A percentile compares a stretch with the other conserved stretches of the same genome.
phyloP scores from a whole-genome alignment of 1,284 basidiomycete species.

The Malassezia equina region DNA sequence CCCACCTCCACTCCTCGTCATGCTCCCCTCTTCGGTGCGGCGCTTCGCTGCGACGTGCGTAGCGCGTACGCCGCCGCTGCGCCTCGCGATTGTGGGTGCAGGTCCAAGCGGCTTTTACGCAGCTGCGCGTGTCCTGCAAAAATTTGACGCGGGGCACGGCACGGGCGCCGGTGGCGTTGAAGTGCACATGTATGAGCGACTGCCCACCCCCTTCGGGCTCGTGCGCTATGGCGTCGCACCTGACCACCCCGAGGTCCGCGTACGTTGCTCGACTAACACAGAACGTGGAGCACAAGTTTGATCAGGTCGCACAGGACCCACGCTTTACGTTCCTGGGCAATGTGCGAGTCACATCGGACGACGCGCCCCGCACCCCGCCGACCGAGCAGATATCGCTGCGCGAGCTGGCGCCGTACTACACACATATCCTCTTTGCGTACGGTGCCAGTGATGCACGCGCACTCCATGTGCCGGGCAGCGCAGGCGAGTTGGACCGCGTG shows the following conservation, averaged over 20 bases:
- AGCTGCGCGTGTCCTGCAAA: constrained; percentile 51
- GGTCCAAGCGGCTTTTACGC: constrained; percentile 94
- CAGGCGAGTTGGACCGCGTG: constrained; percentile 54
- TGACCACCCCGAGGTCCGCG: constrained; percentile 83
- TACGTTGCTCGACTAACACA: constrained; percentile 44
- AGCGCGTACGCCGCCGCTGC: constrained; percentile 12
- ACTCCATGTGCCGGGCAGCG: constrained; percentile 49
- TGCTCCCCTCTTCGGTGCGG: not conserved
- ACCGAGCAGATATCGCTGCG: constrained; percentile 50
- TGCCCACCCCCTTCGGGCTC: constrained; percentile 88
- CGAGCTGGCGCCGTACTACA: constrained; percentile 60
- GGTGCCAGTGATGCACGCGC: constrained; percentile 59
- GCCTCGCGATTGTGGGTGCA: constrained; percentile 69
- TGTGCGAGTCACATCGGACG: constrained; percentile 58
- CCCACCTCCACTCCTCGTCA: not conserved
- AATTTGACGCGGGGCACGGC: constrained; percentile 17
- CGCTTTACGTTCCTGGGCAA: constrained; percentile 67
- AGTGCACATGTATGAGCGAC: constrained; percentile 81
- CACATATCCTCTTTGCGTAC: constrained; percentile 69
- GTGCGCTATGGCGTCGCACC: constrained; percentile 95
- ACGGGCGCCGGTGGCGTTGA: constrained; percentile 12
- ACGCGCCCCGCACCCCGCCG: not conserved
- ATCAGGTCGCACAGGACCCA: constrained; percentile 50
- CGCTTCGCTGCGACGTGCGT: constrained; percentile 2
- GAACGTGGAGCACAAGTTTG: constrained; percentile 97